A percentile compares a stretch with the other conserved stretches of the same genome.
phyloP scores from a whole-genome alignment of 805 yeast genomes.

The Pichia eremophila region DNA sequence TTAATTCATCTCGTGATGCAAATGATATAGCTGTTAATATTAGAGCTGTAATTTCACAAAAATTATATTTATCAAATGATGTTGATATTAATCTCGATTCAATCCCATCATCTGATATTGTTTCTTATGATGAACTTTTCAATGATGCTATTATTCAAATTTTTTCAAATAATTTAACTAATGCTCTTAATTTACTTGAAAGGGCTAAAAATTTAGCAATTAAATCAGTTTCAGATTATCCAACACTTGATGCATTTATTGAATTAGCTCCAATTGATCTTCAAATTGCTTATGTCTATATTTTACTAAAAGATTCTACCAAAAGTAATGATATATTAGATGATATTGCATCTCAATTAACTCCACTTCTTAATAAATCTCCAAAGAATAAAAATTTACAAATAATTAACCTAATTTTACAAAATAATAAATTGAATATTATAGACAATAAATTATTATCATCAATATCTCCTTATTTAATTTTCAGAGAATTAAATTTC shows the following conservation, averaged over 20 bases:
- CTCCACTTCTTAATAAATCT: neutral
- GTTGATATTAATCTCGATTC: conserved; percentile 7
- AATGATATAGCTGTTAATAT: conserved; percentile 55
- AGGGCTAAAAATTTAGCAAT: conserved; percentile 37
- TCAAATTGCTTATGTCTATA: conserved; percentile 49
- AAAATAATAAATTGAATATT: conserved; percentile 31
- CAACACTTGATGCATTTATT: conserved; percentile 35
- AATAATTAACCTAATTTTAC: conserved; percentile 26
- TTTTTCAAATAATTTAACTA: conserved; percentile 29
- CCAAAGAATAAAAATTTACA: conserved; percentile 31
- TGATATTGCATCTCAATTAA: conserved; percentile 19
- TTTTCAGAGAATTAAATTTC: conserved; percentile 24
- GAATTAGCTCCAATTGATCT: conserved; percentile 55
- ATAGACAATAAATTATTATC: conserved; percentile 16
- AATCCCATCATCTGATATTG: conserved; percentile 5
- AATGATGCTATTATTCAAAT: conserved; percentile 47
- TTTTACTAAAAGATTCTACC: conserved; percentile 26
- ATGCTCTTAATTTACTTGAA: conserved; percentile 35
- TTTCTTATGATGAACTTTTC: conserved; percentile 49
- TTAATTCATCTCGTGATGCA: conserved; percentile 33
- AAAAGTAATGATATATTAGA: conserved; percentile 31
- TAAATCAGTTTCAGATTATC: conserved; percentile 29
- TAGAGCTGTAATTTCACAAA: conserved; percentile 55
- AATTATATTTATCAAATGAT: neutral
- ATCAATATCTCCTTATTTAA: conserved; percentile 14